A percentile compares a stretch with the other conserved stretches of the same genome.
phyloP scores from a whole-genome alignment of 2,329 filamentous ascomycete species.

The Aspergillus intermedius region DNA sequence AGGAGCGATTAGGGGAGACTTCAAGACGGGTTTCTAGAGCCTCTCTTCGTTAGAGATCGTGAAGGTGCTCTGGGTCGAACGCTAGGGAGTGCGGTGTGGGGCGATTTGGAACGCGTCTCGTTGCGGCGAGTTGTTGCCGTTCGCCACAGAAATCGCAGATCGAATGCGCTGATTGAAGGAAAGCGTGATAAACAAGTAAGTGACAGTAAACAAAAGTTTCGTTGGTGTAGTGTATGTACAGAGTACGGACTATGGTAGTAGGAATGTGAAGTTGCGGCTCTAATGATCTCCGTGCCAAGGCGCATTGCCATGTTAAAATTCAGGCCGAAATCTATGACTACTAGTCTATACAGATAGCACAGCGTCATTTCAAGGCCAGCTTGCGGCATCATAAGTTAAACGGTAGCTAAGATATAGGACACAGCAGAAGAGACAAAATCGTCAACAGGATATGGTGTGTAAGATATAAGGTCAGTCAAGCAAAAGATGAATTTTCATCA shows the following conservation, averaged over 20 bases:
- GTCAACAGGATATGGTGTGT: slow-evolving; percentile 6
- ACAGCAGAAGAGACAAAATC: slow-evolving; percentile 33
- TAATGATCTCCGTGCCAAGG: neutral
- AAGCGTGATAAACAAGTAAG: too few species aligned
- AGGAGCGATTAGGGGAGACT: slow-evolving; percentile 1
- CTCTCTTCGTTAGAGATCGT: too few species aligned
- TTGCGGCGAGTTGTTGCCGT: too few species aligned
- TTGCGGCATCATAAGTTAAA: slow-evolving; percentile 34
- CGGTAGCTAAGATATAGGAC: slow-evolving; percentile 36
- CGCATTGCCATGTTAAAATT: neutral
- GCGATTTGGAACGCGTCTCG: neutral
- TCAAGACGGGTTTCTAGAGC: neutral
- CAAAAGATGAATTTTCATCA: neutral
- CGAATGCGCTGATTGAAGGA: too few species aligned
- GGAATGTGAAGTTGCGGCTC: neutral
- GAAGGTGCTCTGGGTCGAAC: too few species aligned
- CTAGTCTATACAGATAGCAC: neutral
- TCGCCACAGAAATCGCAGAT: too few species aligned
- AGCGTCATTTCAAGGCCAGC: slow-evolving; percentile 13
- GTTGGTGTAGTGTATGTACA: too few species aligned
- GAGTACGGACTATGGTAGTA: too few species aligned
- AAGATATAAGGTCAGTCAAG: slow-evolving; percentile 15
- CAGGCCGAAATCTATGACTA: neutral
- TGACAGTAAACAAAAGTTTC: too few species aligned
- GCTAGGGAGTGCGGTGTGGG: neutral